Base-by-base conservation (phyloP, 495 filamentous ascomycete species). In the Talaromyces wortmannii region DNA sequence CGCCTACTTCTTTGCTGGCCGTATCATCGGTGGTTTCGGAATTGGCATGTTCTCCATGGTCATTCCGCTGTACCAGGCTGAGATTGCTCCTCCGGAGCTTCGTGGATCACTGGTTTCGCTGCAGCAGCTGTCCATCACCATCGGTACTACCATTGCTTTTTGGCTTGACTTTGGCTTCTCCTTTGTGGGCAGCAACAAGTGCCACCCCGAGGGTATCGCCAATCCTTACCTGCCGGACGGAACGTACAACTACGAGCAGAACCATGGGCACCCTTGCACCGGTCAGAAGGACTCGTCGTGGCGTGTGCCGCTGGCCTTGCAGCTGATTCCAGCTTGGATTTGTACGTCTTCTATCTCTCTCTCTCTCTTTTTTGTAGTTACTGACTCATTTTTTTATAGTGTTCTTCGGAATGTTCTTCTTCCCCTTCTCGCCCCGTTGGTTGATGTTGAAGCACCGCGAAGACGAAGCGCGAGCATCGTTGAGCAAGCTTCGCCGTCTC, bases 111-210 rank as follows among this genome's bases (percentile, higher is more conserved):
- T 91, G 17, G 85, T 90, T 23, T 83, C 81, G 30, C 71, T 86
- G 5, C 87, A 90, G 64, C 87, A 90, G 66, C 89, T 87, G 80
- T 86, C 88, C 8, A 90, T 91, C 55, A 90, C 86, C 30, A 89
- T 88, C 84, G 85, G 78, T 48, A 84, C 80, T 42, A 53, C 60
- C 43, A 79, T 84, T 57, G 80, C 87, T 65, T 91, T 83, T 71
- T 89, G 87, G 71, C 83, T 90, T 63, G 83, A 88, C 64, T 90
- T 88, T 56, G 85, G 84, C 15, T 74, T 82, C 32, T 83, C 84
- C 45, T 82, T 79, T 61, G 74, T 79, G 55, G 86, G 79, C 36
- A 81, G 83, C n/a, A 84, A 78, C 7, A 71, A 80, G 8, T 71
- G 75, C 17, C 74, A 83, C 61, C 79, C 79, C 6, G 68, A 78